phyloP scores from a whole-genome alignment of 1,284 basidiomycete genomes.

The Mycena sp. region DNA sequence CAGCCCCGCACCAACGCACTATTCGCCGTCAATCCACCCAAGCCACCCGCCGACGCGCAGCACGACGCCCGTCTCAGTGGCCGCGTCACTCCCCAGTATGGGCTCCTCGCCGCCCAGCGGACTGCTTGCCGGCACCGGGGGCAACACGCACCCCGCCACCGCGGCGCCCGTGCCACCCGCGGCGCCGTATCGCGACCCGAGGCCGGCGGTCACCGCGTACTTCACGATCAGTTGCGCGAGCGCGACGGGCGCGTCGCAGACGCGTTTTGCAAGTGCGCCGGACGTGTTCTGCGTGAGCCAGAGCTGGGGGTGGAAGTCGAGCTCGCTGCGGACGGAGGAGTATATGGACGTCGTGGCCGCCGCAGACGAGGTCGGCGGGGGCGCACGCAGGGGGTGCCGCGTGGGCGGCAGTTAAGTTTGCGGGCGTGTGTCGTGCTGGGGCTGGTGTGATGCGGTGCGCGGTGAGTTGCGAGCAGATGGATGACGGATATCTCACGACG shows the following conservation, averaged over 20 bases:
- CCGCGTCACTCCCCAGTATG: conserved; percentile 25
- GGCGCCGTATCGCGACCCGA: conserved; percentile 64
- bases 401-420: conserved; percentile 64
- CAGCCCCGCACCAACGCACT: conserved; percentile 44
- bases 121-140: background rate
- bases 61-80: conserved; percentile 23
- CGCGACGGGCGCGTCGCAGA: conserved; percentile 83
- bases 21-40: conserved; percentile 57
- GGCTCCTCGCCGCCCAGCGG: conserved; percentile 5
- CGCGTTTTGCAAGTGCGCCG: conserved; percentile 86
- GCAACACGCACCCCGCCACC: background rate
- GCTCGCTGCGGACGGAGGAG: conserved; percentile 68
- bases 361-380: too few species aligned
- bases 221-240: conserved; percentile 88
- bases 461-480: too few species aligned
- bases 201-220: conserved; percentile 73
- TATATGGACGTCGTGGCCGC: conserved; percentile 62
- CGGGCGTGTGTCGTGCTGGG: conserved; percentile 81
- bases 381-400: conserved; percentile 41
- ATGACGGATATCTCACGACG: too few species aligned
- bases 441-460: conserved; percentile 63
- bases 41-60: conserved; percentile 37
- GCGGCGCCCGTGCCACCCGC: conserved; percentile 20
- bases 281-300: conserved; percentile 85
- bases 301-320: conserved; percentile 87